Percentiles rank a stretch among this genome's conserved stretches.
Evolutionary conservation across 148 eudicot species (phyloP).

Genomic region (Fagopyrum homotropicum): DNA sequence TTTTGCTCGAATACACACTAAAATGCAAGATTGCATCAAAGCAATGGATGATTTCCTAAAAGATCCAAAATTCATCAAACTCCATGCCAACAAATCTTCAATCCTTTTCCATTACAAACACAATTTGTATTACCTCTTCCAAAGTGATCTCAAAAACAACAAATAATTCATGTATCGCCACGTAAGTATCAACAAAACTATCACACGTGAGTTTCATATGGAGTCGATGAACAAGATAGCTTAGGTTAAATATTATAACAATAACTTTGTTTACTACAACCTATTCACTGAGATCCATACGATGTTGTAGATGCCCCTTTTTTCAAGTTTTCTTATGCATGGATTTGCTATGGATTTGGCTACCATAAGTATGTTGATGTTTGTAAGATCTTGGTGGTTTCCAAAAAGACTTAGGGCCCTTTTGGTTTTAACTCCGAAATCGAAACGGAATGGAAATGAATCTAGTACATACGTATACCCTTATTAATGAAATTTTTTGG

Average conservation of each 20-base stretch:
- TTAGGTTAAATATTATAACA: neutral
- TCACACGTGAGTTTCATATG: neutral
- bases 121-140: neutral
- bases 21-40: neutral
- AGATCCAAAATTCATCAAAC: neutral
- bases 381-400: neutral
- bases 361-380: neutral
- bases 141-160: neutral
- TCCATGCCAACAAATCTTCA: neutral
- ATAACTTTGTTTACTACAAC: neutral
- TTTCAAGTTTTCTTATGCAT: neutral
- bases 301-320: neutral
- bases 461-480: too few species aligned
- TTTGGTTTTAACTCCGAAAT: too few species aligned
- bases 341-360: neutral
- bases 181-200: neutral
- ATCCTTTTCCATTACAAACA: neutral
- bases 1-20: neutral
- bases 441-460: too few species aligned
- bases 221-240: neutral
- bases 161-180: neutral
- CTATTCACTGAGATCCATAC: neutral
- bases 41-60: neutral
- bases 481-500: too few species aligned
- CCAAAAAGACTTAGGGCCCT: too few species aligned